Percentiles rank a stretch among this genome's conserved stretches.
phyloP scores from a whole-genome alignment of 2,329 filamentous ascomycete species.

The Gaeumannomyces tritici region DNA sequence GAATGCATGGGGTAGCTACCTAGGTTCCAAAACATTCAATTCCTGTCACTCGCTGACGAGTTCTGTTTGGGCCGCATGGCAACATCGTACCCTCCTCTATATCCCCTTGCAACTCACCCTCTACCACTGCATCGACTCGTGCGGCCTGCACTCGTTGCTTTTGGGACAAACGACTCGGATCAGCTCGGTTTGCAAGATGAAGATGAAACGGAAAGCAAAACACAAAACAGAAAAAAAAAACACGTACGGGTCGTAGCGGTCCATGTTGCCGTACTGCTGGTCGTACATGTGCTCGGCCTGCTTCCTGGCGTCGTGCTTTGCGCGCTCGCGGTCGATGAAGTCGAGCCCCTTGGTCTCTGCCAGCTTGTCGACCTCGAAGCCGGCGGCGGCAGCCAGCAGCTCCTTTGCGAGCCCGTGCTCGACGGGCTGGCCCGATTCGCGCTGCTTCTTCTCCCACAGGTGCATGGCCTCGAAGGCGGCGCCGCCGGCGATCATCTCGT shows the following conservation, averaged over 20 bases:
- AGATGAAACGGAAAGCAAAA: neutral
- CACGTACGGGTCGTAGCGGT: constrained; percentile 49
- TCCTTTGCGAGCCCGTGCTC: constrained; percentile 72
- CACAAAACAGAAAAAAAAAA: too few species aligned
- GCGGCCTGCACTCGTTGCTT: constrained; percentile 2
- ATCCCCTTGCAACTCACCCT: too few species aligned
- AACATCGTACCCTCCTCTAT: too few species aligned
- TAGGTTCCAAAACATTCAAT: neutral
- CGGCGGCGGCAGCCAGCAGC: constrained; percentile 60
- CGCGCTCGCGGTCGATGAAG: constrained; percentile 45
- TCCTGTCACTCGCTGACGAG: neutral
- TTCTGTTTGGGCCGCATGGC: neutral
- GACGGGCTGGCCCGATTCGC: constrained; percentile 59
- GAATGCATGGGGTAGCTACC: neutral
- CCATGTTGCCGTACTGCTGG: constrained; percentile 43
- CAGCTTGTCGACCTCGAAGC: constrained; percentile 67
- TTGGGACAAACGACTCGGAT: neutral
- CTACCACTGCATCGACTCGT: constrained; percentile 4
- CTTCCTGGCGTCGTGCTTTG: constrained; percentile 48
- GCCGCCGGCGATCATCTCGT: constrained; percentile 67
- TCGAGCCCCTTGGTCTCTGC: constrained; percentile 62
- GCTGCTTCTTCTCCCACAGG: constrained; percentile 67
- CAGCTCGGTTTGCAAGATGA: neutral
- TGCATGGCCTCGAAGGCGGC: constrained; percentile 75
- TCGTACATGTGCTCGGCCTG: constrained; percentile 53